Evolutionary conservation across 2,329 filamentous ascomycete species (phyloP), one percentile per base, ranked within the genome.

Genomic region (Aspergillaceae sp.): DNA sequence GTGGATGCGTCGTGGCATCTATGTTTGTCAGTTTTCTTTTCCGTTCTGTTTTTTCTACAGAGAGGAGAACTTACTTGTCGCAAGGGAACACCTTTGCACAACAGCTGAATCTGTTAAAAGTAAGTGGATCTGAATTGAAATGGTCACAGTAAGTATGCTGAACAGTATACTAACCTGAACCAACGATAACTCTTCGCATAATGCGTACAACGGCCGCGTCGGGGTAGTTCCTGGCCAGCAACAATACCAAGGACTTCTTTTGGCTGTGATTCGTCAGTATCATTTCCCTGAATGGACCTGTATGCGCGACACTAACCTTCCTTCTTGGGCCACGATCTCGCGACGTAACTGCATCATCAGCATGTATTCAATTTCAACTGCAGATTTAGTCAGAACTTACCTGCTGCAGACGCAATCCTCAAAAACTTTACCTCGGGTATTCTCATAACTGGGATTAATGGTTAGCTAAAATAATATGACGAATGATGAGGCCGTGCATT

Each of bases 371-470:
- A 34, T 3, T n/a, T 26, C 28, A 37, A 5, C n/a, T 29, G 6
- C 32, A 7, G 10, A 29, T 29, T 19, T 26, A 36, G 43, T 9
- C 10, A 26, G 8, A 26, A 60, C 67, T 61, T 55, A 71, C 71
- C 66, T n/a, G 71, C 65, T 29, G 75, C 76, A 11, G 74, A 72
- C 5, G 82, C 80, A 56, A 90, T 80, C 53, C 81, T 75, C 30
- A 91, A 74, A 66, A 94, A 89, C 61, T 85, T 87, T 51, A 89
- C 78, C 51, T 88, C 82, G 27, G 84, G 84, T 41, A 92, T 79
- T 62, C 82, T 83, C 67, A 92, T 87, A 10, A 79, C 74, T 75
- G 43, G 19, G 32, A 28, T n/a, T 10, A 7, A 8, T n/a, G 33
- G 19, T 43, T n/a, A 43, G 42, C 19, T n/a, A 7, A 27, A 7